These are phyloP conservation scores for Akebia trifoliata DNA, from an alignment of 164 flowering plant species.

Conservation along the genomic window DNA sequence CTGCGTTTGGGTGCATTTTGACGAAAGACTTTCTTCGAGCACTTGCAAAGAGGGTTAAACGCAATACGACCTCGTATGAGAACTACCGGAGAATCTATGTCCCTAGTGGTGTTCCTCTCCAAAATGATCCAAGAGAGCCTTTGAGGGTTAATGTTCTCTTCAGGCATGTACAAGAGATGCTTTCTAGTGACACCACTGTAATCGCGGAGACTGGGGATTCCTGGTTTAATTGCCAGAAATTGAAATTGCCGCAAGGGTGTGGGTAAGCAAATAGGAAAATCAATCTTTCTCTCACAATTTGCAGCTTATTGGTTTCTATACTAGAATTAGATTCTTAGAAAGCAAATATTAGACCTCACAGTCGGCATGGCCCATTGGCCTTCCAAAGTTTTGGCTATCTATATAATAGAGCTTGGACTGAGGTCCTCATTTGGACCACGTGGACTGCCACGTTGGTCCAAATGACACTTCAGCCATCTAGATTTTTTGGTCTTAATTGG, in stretches of 20 bases:
- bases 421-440: no score
- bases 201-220: conserved; percentile 93
- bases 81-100: conserved; percentile 68
- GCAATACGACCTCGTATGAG: conserved; percentile 56
- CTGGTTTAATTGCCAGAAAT: conserved; percentile 89
- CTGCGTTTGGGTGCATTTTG: conserved; percentile 66
- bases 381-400: no score
- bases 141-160: conserved; percentile 76
- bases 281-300: no score
- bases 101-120: conserved; percentile 57
- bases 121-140: conserved; percentile 47
- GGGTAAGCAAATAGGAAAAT: conserved; percentile 46
- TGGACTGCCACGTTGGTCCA: no score
- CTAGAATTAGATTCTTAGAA: no score
- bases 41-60: conserved; percentile 51
- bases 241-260: conserved; percentile 68
- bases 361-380: no score
- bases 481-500: no score
- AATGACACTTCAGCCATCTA: no score
- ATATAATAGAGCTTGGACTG: no score
- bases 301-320: no score
- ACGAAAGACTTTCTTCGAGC: conserved; percentile 70
- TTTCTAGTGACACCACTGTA: conserved; percentile 56
- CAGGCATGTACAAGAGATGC: conserved; percentile 69
- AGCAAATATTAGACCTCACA: no score